Evolutionary conservation across 306 rosid genomes (phyloP), one percentile per base, ranked within the genome.

Genomic region (Trichosanthes cucumerina): DNA sequence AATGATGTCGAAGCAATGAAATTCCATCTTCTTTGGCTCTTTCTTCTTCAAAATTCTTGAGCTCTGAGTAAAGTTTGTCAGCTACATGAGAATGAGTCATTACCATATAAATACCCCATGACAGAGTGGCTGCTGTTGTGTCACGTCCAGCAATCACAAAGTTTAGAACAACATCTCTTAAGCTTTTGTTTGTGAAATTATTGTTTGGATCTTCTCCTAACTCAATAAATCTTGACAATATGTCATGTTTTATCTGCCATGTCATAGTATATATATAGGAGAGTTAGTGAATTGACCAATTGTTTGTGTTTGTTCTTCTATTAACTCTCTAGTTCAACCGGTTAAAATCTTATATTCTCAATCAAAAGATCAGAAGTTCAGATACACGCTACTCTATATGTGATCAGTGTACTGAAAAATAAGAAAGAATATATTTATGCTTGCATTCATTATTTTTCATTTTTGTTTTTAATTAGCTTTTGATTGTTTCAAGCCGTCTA

Each of bases 71-170:
- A 43, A 95, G 93, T 84, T 85, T 89, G 7, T 92, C 89, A 19
- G 91, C 93, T 53, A 91, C 97, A 50, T 87, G 82, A n/a, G 89
- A 36, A 82, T 91, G 86, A 11, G 92, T 87, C 90, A 88, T 90
- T 49, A 89, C 81, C 93, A 92, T 92, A 75, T 95, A 92, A 65
- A 87, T 88, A n/a, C 93, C 91, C 99, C 99, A 95, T 71, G 97
- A 89, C 54, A 92, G 89, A 34, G 97, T 95, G 24, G 99, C 87
- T 24, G 97, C 99, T 9, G 97, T 95, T 65, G 99, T 95, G 83
- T 92, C 99, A 4, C 96, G 80, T n/a, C 99, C 99, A 18, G 97
- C 99, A n/a, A 95, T 95, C 80, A 95, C 97, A 65, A 95, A 92
- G 86, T 92, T 95, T 76, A 92, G 85, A 24, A 95, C 92, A 50